Percentiles rank a stretch among this genome's conserved stretches.
Conservation (phyloP, 306 rosid genomes). For the Coriaria nepalensis region DNA sequence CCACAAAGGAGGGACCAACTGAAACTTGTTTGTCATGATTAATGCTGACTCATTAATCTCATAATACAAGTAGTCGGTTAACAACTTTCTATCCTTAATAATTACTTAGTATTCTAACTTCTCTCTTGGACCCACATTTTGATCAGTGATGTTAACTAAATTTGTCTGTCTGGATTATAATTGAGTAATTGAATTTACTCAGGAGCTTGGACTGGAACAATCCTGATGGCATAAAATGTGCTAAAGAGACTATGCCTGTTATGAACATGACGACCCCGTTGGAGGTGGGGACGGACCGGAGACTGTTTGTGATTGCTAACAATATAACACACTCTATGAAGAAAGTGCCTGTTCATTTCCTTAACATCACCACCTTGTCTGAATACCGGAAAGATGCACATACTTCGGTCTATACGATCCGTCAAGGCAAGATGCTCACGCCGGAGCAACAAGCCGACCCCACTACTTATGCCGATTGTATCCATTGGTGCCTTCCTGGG, state of each 20-base stretch:
- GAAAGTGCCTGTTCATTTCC: constrained; percentile 42
- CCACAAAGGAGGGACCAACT: too few species aligned
- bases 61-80: too few species aligned
- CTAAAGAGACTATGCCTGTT: constrained; percentile 68
- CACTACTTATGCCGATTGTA: constrained; percentile 69
- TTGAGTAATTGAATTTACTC: not conserved
- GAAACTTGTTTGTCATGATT: too few species aligned
- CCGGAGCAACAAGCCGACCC: constrained; percentile 79
- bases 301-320: constrained; percentile 36
- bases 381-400: constrained; percentile 87
- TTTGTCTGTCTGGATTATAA: not conserved
- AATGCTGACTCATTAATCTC: too few species aligned
- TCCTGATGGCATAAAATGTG: constrained; percentile 81
- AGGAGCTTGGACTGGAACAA: constrained; percentile 92
- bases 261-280: constrained; percentile 30
- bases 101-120: too few species aligned
- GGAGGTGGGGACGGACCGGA: constrained; percentile 66
- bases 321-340: constrained; percentile 35
- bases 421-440: constrained; percentile 67
- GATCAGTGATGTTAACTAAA: too few species aligned
- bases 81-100: too few species aligned
- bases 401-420: constrained; percentile 73
- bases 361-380: constrained; percentile 62
- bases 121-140: too few species aligned
- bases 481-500: constrained; percentile 96